phyloP scores from a whole-genome alignment of 768 basidiomycete species.

The Auriscalpium vulgare region DNA sequence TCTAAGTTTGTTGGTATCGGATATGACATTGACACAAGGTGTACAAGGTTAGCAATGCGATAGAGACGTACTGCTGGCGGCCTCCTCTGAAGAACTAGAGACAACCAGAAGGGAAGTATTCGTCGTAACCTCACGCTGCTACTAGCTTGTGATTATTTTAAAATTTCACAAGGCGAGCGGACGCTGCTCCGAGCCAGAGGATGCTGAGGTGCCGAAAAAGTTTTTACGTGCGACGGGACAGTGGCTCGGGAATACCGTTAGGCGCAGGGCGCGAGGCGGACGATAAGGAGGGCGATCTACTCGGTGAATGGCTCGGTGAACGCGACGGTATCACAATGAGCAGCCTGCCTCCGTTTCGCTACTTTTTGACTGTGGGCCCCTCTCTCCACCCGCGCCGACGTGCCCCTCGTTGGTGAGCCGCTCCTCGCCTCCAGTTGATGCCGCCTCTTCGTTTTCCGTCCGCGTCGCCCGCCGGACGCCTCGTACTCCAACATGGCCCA shows the following conservation, averaged over 20 bases:
- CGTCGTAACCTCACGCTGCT: too few species aligned
- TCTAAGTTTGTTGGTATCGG: too few species aligned
- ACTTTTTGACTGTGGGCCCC: constrained; percentile 4
- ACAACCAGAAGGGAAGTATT: too few species aligned
- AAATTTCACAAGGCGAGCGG: too few species aligned
- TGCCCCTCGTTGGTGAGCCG: not conserved
- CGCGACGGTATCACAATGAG: constrained; percentile 3
- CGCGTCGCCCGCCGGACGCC: constrained; percentile 16
- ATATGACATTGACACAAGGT: too few species aligned
- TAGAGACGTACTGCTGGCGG: too few species aligned
- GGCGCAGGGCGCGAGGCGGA: not conserved
- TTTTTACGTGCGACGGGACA: not conserved
- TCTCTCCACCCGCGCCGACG: not conserved
- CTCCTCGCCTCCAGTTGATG: constrained; percentile 4
- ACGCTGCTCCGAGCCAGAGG: constrained; percentile 14
- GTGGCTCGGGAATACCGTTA: constrained; percentile 11
- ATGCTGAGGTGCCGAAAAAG: constrained; percentile 1
- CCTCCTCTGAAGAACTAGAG: too few species aligned
- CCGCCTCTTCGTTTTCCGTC: constrained; percentile 6
- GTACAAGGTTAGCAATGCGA: too few species aligned
- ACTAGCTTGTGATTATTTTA: too few species aligned
- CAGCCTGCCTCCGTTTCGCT: not conserved
- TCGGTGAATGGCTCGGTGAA: constrained; percentile 56
- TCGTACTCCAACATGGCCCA: constrained; percentile 13
- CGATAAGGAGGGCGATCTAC: constrained; percentile 22